Conservation (phyloP, 495 filamentous ascomycete genomes). For the Aspergillus saccharolyticus region DNA sequence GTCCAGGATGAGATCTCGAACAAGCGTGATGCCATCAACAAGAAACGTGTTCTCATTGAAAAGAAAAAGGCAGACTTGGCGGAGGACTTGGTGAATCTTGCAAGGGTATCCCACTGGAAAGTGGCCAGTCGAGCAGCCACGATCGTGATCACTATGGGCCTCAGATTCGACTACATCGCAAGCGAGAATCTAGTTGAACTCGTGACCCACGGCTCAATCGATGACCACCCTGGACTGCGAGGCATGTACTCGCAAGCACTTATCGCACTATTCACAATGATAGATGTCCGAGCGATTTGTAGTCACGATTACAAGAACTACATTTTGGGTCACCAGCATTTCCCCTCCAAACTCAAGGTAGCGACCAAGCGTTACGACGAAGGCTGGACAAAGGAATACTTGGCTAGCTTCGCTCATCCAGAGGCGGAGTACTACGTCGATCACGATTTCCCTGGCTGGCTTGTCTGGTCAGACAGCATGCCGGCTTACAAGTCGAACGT, state of each 20-base stretch:
- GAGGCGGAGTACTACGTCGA: conserved; percentile 88
- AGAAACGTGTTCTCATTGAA: conserved; percentile 71
- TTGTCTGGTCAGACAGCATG: conserved; percentile 90
- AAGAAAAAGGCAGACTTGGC: conserved; percentile 76
- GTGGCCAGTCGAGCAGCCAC: conserved; percentile 82
- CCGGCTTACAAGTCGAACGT: conserved; percentile 68
- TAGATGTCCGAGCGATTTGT: conserved; percentile 83
- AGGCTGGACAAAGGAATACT: conserved; percentile 69
- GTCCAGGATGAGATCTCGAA: conserved; percentile 58
- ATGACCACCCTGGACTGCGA: conserved; percentile 82
- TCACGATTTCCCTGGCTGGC: conserved; percentile 88
- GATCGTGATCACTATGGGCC: conserved; percentile 80
- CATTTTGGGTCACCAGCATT: conserved; percentile 67
- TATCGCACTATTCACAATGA: conserved; percentile 70
- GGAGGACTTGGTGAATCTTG: conserved; percentile 71
- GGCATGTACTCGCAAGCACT: conserved; percentile 75
- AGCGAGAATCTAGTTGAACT: conserved; percentile 76
- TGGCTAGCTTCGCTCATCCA: conserved; percentile 71
- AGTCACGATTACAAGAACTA: conserved; percentile 80
- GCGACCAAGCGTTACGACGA: conserved; percentile 66
- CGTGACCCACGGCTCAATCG: conserved; percentile 77
- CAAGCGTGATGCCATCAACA: conserved; percentile 63
- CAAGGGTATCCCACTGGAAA: conserved; percentile 87
- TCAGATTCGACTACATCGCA: conserved; percentile 84
- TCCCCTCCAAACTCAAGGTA: conserved; percentile 70